These are phyloP conservation scores for Candida buenavistaensis DNA, from an alignment of 1,139 yeast species.

Conservation along the genomic window DNA sequence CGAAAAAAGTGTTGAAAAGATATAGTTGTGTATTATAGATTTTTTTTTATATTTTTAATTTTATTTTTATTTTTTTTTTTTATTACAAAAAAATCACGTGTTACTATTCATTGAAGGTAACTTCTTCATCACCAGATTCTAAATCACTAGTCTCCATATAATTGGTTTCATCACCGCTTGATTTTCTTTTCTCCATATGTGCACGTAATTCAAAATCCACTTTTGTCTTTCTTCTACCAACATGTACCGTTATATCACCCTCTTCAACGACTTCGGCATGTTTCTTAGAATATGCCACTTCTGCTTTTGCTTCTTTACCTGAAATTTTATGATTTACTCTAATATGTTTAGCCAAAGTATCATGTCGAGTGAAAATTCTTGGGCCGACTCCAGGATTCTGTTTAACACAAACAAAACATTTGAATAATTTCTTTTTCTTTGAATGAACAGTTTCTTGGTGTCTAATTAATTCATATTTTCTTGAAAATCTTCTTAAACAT, in stretches of 20 bases:
- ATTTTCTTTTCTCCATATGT: conserved; percentile 43
- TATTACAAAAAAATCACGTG: too few relatives aligned
- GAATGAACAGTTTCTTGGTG: conserved; percentile 98
- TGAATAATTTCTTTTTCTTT: conserved; percentile 77
- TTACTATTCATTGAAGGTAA: conserved; percentile 12
- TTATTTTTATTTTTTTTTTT: too few relatives aligned
- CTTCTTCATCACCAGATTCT: conserved; percentile 30
- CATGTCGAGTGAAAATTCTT: conserved; percentile 88
- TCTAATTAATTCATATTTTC: conserved; percentile 91
- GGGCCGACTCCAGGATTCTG: conserved; percentile 52
- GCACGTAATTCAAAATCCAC: conserved; percentile 50
- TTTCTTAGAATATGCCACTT: conserved; percentile 48
- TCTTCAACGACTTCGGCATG: conserved; percentile 49
- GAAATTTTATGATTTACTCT: conserved; percentile 81
- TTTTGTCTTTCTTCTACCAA: conserved; percentile 49
- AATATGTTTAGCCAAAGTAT: conserved; percentile 90
- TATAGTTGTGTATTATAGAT: conserved; percentile 3
- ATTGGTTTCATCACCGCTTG: conserved; percentile 16
- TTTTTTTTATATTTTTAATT: too few relatives aligned
- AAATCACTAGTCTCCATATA: conserved; percentile 19
- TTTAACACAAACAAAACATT: conserved; percentile 82
- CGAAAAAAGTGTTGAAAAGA: conserved; percentile 34
- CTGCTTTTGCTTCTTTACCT: conserved; percentile 64
- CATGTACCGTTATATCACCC: conserved; percentile 48
- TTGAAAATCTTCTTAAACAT: conserved; percentile 82